Conservation (phyloP, 2,329 filamentous ascomycete species). For the Epichloe sp. region DNA sequence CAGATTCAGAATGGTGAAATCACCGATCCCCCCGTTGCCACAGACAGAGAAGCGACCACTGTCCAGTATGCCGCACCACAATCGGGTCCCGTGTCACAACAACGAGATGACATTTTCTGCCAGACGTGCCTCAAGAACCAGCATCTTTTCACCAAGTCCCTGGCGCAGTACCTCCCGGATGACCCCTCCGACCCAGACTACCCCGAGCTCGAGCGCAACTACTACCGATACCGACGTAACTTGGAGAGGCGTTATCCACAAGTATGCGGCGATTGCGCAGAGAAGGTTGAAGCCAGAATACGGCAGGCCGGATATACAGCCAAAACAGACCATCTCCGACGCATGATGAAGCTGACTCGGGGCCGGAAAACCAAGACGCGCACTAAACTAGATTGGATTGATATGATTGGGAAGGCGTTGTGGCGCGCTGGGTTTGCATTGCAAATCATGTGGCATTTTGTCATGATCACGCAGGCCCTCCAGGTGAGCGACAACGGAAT, state of each 20-base stretch:
- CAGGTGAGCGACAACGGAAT: conserved; percentile 16
- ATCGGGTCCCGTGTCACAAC: conserved; percentile 14
- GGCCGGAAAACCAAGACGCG: conserved; percentile 18
- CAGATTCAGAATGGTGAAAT: conserved; percentile 64
- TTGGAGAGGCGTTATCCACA: conserved; percentile 80
- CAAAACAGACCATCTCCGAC: conserved; percentile 65
- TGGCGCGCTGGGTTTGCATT: conserved; percentile 35
- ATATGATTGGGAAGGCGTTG: conserved; percentile 28
- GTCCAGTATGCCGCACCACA: conserved; percentile 34
- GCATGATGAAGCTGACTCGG: conserved; percentile 57
- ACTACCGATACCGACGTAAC: conserved; percentile 55
- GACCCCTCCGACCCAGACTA: conserved; percentile 56
- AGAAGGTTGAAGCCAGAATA: conserved; percentile 56
- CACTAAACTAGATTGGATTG: conserved; percentile 29
- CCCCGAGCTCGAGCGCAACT: conserved; percentile 50
- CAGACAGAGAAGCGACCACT: conserved; percentile 27
- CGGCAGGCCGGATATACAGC: conserved; percentile 64
- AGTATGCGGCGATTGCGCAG: conserved; percentile 71
- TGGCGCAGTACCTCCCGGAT: conserved; percentile 67
- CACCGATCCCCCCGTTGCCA: conserved; percentile 68
- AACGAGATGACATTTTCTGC: conserved; percentile 44
- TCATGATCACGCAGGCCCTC: conserved; percentile 14
- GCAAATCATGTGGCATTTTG: conserved; percentile 39
- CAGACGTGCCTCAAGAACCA: conserved; percentile 79
- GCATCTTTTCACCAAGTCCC: conserved; percentile 58